phyloP scores from a whole-genome alignment of 805 yeast genomes.

The Kodamaea restingae region DNA sequence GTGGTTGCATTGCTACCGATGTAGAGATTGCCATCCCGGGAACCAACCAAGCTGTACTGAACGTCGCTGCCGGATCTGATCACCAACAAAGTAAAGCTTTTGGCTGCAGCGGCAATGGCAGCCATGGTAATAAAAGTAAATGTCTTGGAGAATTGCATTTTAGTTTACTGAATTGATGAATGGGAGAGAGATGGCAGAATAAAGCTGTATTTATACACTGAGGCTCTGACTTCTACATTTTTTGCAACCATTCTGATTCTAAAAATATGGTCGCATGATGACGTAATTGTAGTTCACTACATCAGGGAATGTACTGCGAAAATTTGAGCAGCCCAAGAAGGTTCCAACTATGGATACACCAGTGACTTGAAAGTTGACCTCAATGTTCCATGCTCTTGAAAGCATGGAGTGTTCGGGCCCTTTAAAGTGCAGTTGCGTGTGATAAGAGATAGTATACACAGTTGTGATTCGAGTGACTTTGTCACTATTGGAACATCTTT shows the following conservation, averaged over 20 bases:
- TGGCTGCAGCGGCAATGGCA: constrained; percentile 21
- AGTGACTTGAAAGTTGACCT: no score
- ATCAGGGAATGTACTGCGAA: no score
- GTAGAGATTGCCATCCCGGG: constrained; percentile 10
- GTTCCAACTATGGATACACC: no score
- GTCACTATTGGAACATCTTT: no score
- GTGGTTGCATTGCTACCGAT: constrained; percentile 13
- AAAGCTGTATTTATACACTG: neutral
- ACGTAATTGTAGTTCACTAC: neutral
- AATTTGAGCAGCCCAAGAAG: no score
- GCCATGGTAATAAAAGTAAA: constrained; percentile 19
- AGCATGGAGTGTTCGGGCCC: no score
- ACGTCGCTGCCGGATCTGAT: constrained; percentile 22
- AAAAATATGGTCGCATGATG: neutral
- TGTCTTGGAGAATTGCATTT: constrained; percentile 10
- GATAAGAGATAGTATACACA: no score
- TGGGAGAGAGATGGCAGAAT: neutral
- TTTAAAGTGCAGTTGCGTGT: no score
- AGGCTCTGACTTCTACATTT: neutral
- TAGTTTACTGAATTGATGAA: constrained; percentile 4
- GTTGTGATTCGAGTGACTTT: no score
- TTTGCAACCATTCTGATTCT: constrained; percentile 1
- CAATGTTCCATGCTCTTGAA: no score
- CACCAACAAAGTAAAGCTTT: constrained; percentile 17
- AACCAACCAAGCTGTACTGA: constrained; percentile 11